Evolutionary conservation across 768 basidiomycete species (phyloP), one percentile per base, ranked within the genome.

Genomic region (Boletus vermiculosoides): DNA sequence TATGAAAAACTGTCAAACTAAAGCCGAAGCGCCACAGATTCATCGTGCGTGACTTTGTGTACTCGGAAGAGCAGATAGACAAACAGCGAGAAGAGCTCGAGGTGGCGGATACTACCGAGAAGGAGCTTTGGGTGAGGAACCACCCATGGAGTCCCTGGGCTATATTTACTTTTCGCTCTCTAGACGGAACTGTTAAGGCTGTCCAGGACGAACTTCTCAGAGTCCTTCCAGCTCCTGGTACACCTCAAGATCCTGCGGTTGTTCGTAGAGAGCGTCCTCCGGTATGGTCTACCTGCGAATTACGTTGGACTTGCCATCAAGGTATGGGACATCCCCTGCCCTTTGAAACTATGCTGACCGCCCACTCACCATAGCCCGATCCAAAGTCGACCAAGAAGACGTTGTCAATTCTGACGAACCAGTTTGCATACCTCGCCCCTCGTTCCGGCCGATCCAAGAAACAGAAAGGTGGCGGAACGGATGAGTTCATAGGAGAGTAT

Each of bases 161-260:
- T 18, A 3, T 33, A 33, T 54, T 60, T 52, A 60, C 33, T 12
- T 56, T 15, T 52, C 36, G 18, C 44, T 23, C 30, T 20, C 51
- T 63, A 98, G 95, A 91, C 93, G 28, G 96, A 99, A 63, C 82
- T 99, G 0, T 78, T 99, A 25, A 84, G 91, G 64, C 72, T 98
- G 37, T 87, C 95, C 37, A 82, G 97, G 53, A 97, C 92, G 51
- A 98, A 96, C 74, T 99, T 98, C 72, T 95, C 94, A 0, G 97
- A 99, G 76, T 87, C 94, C 6, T 94, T 94, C 76, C 92, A 98
- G 71, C 79, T 96, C 51, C 80, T 98, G 20, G 91, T 95, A 0
- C 97, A 98, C 67, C 78, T 98, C 63, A 98, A 98, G 74, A 81
- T 96, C 49, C 74, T 97, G 16, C 87, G 93, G 11, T 77, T 97